Conservation (phyloP, 306 rosid species). For the Fragaria ananassa region DNA sequence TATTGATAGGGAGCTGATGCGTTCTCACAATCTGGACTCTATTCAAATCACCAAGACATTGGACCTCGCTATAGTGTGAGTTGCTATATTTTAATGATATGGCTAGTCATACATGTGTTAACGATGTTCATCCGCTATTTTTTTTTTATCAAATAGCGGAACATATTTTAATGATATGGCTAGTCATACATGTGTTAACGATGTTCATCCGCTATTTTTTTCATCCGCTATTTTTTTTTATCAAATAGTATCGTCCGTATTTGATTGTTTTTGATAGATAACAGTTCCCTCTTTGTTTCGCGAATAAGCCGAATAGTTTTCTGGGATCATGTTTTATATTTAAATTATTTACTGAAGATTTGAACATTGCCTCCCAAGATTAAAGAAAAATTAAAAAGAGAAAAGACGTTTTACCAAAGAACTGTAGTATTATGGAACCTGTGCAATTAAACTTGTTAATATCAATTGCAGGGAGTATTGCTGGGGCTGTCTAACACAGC, state of each 20-base stretch:
- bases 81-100: slow-evolving; percentile 18
- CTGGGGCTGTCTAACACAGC: slow-evolving; percentile 91
- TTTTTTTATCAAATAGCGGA: too few species aligned
- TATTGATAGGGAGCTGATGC: slow-evolving; percentile 84
- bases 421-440: background rate
- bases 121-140: background rate
- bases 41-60: slow-evolving; percentile 92
- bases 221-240: background rate
- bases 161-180: background rate
- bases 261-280: background rate
- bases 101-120: background rate
- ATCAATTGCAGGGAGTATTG: slow-evolving; percentile 70
- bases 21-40: slow-evolving; percentile 88
- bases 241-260: background rate
- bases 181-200: background rate
- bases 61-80: slow-evolving; percentile 97
- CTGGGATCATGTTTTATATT: background rate
- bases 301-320: background rate
- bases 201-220: background rate
- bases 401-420: background rate
- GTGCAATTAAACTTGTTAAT: slow-evolving; percentile 2
- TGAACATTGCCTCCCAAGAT: background rate
- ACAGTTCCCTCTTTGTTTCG: background rate
- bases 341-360: background rate
- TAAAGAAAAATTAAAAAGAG: background rate